Evolutionary conservation across 805 yeast genomes (phyloP).

Genomic region (Jamesozyma lodderae): DNA sequence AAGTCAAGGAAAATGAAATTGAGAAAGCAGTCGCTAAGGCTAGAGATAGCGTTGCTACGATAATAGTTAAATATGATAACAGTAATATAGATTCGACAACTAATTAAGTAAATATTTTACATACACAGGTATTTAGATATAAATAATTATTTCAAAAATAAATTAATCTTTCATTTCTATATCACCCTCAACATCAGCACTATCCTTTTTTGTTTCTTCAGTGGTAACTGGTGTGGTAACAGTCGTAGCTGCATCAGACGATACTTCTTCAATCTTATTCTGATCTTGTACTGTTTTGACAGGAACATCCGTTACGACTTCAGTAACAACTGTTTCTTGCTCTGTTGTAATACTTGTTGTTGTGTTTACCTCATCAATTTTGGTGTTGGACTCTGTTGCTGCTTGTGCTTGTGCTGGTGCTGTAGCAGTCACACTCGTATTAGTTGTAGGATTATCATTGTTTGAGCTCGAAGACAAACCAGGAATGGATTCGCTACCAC

Average conservation of each 20-base stretch:
- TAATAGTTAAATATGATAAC: slow-evolving; percentile 35
- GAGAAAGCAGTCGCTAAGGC: slow-evolving; percentile 42
- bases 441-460: background rate
- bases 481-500: slow-evolving; percentile 37
- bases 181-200: slow-evolving; percentile 9
- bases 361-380: background rate
- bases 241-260: too few relatives aligned
- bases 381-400: background rate
- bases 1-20: slow-evolving; percentile 38
- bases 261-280: too few relatives aligned
- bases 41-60: slow-evolving; percentile 49
- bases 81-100: background rate
- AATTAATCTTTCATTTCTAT: slow-evolving; percentile 8
- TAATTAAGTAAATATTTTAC: background rate
- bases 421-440: too few relatives aligned
- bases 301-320: too few relatives aligned
- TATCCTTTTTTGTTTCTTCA: background rate
- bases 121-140: slow-evolving; percentile 2
- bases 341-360: background rate
- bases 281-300: too few relatives aligned
- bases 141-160: background rate
- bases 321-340: background rate
- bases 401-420: slow-evolving; percentile 5
- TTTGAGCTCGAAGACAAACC: slow-evolving; percentile 28
- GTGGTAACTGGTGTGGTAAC: background rate